Percentiles rank a stretch among this genome's conserved stretches.
phyloP scores from a whole-genome alignment of 768 basidiomycete species.

The Exsudoporus frostii region DNA sequence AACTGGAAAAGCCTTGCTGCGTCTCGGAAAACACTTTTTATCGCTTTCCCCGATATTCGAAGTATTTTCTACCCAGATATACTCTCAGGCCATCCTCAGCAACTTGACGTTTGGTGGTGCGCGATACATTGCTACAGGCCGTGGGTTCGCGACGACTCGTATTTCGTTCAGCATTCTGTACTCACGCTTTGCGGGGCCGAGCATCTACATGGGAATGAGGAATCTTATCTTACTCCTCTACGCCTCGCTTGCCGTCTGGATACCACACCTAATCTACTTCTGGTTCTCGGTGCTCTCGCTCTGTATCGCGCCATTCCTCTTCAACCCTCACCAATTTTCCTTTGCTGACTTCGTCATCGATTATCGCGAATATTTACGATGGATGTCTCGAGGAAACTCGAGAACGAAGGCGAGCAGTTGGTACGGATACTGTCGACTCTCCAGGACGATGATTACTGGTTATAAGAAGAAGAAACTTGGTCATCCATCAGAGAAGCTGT shows the following conservation, averaged over 20 bases:
- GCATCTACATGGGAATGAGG: constrained; percentile 98
- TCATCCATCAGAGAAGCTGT: constrained; percentile 95
- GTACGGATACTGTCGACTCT: constrained; percentile 99
- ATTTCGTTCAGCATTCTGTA: constrained; percentile 96
- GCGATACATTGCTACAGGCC: constrained; percentile 97
- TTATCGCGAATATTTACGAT: constrained; percentile 95
- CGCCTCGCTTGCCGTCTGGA: constrained; percentile 88
- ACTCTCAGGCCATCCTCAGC: constrained; percentile 94
- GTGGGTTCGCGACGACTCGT: constrained; percentile 96
- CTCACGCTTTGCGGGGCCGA: constrained; percentile 98
- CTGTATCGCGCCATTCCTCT: constrained; percentile 95
- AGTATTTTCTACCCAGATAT: constrained; percentile 98
- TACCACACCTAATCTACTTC: constrained; percentile 96
- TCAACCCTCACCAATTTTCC: constrained; percentile 99
- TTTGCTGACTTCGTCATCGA: constrained; percentile 97
- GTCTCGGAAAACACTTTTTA: constrained; percentile 94
- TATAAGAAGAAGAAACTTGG: constrained; percentile 99
- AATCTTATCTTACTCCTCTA: constrained; percentile 89
- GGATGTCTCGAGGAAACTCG: constrained; percentile 99
- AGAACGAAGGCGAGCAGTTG: constrained; percentile 95
- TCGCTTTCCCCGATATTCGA: constrained; percentile 98
- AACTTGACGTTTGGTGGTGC: constrained; percentile 98
- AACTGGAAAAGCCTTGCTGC: constrained; percentile 90
- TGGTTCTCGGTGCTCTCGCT: constrained; percentile 96
- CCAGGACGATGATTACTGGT: constrained; percentile 95